phyloP scores from a whole-genome alignment of 2,329 filamentous ascomycete species.

The Pyricularia grisea region DNA sequence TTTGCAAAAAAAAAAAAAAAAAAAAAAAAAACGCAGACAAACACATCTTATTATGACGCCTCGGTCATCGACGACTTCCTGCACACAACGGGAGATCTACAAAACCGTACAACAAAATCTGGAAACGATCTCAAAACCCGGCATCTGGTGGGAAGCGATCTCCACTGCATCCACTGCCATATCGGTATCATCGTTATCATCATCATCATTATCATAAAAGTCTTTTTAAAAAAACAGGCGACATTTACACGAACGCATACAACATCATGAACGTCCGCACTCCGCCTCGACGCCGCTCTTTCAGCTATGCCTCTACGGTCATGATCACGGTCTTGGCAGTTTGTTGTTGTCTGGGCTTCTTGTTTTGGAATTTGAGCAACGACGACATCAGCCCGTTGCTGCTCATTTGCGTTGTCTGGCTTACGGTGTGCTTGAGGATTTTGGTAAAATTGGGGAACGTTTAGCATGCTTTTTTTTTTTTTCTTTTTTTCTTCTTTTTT shows the following conservation, averaged over 20 bases:
- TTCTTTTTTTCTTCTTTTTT: not conserved
- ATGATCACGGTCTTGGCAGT: not conserved
- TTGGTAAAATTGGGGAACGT: slow-evolving; percentile 16
- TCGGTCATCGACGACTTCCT: not conserved
- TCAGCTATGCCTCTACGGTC: not conserved
- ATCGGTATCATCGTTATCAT: not conserved
- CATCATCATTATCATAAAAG: not conserved
- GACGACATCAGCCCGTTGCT: not conserved
- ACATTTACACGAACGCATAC: not conserved
- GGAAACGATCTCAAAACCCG: not conserved
- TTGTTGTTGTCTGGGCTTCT: not conserved
- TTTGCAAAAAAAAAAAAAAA: too few species aligned
- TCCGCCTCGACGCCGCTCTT: not conserved
- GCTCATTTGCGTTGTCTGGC: not conserved
- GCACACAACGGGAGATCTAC: not conserved
- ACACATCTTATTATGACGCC: not conserved
- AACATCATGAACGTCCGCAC: not conserved
- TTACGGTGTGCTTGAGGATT: not conserved
- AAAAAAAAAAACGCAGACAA: not conserved
- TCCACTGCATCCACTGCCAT: not conserved
- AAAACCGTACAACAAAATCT: not conserved
- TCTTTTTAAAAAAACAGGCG: not conserved
- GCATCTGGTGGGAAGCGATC: too few species aligned
- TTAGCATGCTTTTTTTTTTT: not conserved
- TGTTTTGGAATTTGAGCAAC: not conserved